phyloP scores from a whole-genome alignment of 2,329 filamentous ascomycete species.

The Akanthomyces uredinophilus region DNA sequence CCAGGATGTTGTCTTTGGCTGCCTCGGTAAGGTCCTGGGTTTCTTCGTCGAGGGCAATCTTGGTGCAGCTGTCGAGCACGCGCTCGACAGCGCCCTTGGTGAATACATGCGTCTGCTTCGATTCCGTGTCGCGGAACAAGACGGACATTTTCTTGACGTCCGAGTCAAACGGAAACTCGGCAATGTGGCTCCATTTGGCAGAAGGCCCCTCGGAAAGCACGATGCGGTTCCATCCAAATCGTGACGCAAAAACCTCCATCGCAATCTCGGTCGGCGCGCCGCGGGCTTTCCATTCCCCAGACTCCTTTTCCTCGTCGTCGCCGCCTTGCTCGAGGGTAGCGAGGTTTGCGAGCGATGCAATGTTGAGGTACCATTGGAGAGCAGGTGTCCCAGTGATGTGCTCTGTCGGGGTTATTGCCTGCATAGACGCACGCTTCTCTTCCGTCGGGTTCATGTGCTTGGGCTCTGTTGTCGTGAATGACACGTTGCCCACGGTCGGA shows the following conservation, averaged over 20 bases:
- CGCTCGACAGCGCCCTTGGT: conserved; percentile 63
- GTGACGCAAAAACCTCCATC: conserved; percentile 51
- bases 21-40: conserved; percentile 28
- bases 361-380: conserved; percentile 48
- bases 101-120: conserved; percentile 38
- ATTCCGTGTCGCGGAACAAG: conserved; percentile 35
- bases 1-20: conserved; percentile 48
- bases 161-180: conserved; percentile 54
- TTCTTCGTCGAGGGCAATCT: conserved; percentile 36
- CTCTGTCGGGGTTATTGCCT: conserved; percentile 31
- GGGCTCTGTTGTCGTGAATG: conserved; percentile 17
- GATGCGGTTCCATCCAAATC: conserved; percentile 41
- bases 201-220: conserved; percentile 22
- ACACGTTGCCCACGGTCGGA: conserved; percentile 22
- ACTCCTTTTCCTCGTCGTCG: conserved; percentile 20
- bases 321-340: conserved; percentile 48
- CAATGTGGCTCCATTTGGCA: conserved; percentile 34
- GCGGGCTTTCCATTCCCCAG: conserved; percentile 35
- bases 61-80: conserved; percentile 55
- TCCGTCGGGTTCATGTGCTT: conserved; percentile 9
- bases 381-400: conserved; percentile 30
- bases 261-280: conserved; percentile 53
- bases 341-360: conserved; percentile 57
- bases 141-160: conserved; percentile 56
- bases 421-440: conserved; percentile 15